phyloP scores from a whole-genome alignment of 495 filamentous ascomycete species.

The Lasiosphaeriaceae sp. region DNA sequence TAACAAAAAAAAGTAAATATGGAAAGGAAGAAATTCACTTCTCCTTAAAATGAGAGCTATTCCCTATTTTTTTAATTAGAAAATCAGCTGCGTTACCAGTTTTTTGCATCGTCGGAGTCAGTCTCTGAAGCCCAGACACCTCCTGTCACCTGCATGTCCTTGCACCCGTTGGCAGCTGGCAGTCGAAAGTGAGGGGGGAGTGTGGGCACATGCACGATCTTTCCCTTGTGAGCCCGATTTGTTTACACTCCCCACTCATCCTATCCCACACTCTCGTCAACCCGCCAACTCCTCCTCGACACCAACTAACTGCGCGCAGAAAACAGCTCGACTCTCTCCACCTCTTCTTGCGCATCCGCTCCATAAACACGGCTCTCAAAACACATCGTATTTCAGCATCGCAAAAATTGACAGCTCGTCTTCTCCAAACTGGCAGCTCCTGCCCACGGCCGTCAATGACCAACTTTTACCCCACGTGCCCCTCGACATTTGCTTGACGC shows the following conservation, averaged over 20 bases:
- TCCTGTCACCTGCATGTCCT: too few relatives aligned
- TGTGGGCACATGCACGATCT: not conserved
- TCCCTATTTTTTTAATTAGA: too few relatives aligned
- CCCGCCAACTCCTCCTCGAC: not conserved
- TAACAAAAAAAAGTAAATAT: too few relatives aligned
- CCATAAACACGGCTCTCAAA: not conserved
- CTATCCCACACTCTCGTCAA: not conserved
- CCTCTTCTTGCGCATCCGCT: not conserved
- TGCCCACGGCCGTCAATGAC: not conserved
- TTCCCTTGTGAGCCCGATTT: not conserved
- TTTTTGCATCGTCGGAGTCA: too few relatives aligned
- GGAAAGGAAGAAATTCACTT: too few relatives aligned
- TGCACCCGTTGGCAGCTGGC: not conserved
- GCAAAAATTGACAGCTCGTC: not conserved
- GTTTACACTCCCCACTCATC: not conserved
- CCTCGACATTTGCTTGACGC: not conserved
- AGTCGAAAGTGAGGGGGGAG: not conserved
- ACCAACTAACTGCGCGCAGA: not conserved
- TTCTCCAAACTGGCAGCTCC: not conserved
- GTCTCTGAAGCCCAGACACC: too few relatives aligned
- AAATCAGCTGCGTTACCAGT: too few relatives aligned
- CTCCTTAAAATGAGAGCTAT: too few relatives aligned
- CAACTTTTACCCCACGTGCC: conserved; percentile 10
- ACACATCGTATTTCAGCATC: not conserved
- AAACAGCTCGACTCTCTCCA: not conserved